Evolutionary conservation across 148 eudicot species (phyloP), one percentile per base, ranked within the genome.

Genomic region (Chenopodium album): DNA sequence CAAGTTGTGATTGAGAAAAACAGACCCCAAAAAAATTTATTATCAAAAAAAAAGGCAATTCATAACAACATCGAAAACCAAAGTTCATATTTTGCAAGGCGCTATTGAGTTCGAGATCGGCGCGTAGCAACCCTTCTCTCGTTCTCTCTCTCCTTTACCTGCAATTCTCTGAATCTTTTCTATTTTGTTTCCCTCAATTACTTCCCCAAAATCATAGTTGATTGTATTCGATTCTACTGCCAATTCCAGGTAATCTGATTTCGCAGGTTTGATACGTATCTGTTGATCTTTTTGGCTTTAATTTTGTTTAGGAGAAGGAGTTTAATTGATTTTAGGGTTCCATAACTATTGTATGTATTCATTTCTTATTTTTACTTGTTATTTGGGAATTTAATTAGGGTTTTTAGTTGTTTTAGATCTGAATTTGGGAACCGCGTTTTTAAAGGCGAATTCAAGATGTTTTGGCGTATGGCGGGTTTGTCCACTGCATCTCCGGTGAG

Each of bases 401-500:
- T 69, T 82, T 63, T 65, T 76, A n/a, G 44, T 23, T 32, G 59
- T 56, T 70, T 74, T 78, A 84, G 91, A 87, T 89, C 91, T 80
- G 82, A 75, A 48, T 71, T 78, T 70, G 66, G 37, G 74, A 71
- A 46, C 26, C 13, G 66, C 26, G 9, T 20, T 62, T 84, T 73
- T 66, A 26, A 17, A 64, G 77, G 71, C 28, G 22, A 50, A 75
- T 85, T 88, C 85, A 87, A 82, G 56, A 94, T 94, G 98, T 92
- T 94, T 87, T 94, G 98, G 98, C 96, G 97, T 80, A 92, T 94
- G 98, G 90, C 98, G 26, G 96, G 97, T 29, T 88, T 94, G 86
- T 91, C 98, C 85, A 91, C 98, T 84, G 97, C 94, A 9, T 94
- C 98, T 87, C 98, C 98, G 32, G 98, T 94, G 56, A 85, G 89